Conservation (phyloP, 768 basidiomycete species). For the Macrolepiota albuminosa region DNA sequence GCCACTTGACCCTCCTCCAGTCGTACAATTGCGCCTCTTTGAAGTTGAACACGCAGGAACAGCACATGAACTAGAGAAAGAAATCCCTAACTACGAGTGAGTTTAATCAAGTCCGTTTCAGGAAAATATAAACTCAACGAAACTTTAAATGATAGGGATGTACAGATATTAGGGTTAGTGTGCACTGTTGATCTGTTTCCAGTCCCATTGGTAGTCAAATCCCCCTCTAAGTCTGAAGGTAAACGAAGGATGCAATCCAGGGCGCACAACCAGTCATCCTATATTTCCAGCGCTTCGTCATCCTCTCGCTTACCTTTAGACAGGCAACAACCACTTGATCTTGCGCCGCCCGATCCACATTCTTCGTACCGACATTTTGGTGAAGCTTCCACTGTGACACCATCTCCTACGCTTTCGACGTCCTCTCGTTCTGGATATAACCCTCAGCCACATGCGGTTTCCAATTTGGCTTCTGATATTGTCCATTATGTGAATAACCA, state of each 20-base stretch:
- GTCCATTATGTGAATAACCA: slow-evolving; percentile 37
- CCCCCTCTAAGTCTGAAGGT: not conserved
- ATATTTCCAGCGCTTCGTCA: slow-evolving; percentile 12
- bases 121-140: not conserved
- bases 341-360: slow-evolving; percentile 9
- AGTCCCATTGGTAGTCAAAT: slow-evolving; percentile 27
- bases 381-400: not conserved
- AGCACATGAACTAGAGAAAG: slow-evolving; percentile 33
- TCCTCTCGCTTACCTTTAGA: not conserved
- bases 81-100: slow-evolving; percentile 46
- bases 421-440: slow-evolving; percentile 4
- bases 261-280: slow-evolving; percentile 5
- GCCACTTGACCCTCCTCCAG: slow-evolving; percentile 65
- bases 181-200: slow-evolving; percentile 79
- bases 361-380: not conserved
- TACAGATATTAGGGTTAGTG: slow-evolving; percentile 61
- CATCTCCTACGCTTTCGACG: slow-evolving; percentile 7
- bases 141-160: slow-evolving; percentile 34
- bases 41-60: slow-evolving; percentile 39
- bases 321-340: slow-evolving; percentile 6
- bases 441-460: slow-evolving; percentile 10
- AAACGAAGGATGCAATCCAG: slow-evolving; percentile 3
- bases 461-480: slow-evolving; percentile 21
- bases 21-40: slow-evolving; percentile 48
- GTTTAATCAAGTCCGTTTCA: slow-evolving; percentile 11